These are phyloP conservation scores for Onygenales sp. DNA, from an alignment of 2,329 filamentous ascomycete genomes.

Conservation along the genomic window DNA sequence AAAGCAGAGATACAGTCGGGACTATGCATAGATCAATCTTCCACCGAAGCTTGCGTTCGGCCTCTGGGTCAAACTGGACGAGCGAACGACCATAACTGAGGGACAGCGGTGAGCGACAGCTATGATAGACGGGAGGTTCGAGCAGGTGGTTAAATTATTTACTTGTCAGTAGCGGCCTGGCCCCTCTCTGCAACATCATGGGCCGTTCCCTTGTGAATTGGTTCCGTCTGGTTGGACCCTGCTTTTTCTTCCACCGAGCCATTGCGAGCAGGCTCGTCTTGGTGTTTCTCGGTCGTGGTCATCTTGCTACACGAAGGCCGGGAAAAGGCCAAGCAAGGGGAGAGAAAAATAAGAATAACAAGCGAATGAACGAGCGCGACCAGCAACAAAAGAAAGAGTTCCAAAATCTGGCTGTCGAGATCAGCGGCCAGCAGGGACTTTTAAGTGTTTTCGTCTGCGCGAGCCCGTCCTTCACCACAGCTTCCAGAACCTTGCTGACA, in stretches of 20 bases:
- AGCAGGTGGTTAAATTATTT: conserved; percentile 7
- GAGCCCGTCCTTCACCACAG: too few species aligned
- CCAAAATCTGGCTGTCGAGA: too few species aligned
- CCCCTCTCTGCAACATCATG: conserved; percentile 36
- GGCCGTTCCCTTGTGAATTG: conserved; percentile 5
- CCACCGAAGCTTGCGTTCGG: conserved; percentile 48
- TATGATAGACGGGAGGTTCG: neutral
- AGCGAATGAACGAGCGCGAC: too few species aligned
- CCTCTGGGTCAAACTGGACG: conserved; percentile 46
- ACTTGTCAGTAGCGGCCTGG: conserved; percentile 41
- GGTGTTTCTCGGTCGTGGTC: neutral
- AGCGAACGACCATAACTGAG: conserved; percentile 41
- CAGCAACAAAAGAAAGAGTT: too few species aligned
- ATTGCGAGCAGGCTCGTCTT: neutral
- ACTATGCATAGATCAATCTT: conserved; percentile 60
- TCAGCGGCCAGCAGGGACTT: too few species aligned
- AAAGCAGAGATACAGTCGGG: conserved; percentile 56
- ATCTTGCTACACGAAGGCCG: neutral
- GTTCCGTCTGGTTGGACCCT: neutral
- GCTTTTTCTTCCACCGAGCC: neutral
- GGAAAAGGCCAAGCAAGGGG: too few species aligned
- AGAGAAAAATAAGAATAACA: too few species aligned
- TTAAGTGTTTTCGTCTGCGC: too few species aligned
- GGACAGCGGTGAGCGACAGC: conserved; percentile 3
- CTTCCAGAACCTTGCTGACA: too few species aligned